These are phyloP conservation scores for Laetiporus sulphureus DNA, from an alignment of 1,284 basidiomycete genomes.

Conservation along the genomic window DNA sequence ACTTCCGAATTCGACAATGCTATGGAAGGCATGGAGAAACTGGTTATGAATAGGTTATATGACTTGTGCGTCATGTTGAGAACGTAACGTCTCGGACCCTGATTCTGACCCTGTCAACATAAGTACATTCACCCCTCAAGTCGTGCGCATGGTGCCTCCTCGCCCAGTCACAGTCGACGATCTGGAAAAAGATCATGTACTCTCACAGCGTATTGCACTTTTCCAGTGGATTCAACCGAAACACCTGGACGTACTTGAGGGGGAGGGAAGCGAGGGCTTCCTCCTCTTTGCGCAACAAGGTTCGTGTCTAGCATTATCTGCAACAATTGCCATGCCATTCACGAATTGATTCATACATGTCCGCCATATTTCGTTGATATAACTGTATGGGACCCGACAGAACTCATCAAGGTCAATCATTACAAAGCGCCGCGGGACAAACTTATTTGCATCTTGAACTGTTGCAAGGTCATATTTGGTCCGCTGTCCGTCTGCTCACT, in stretches of 20 bases:
- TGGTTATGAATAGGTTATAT: constrained; percentile 97
- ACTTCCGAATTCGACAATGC: constrained; percentile 93
- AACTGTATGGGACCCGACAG: constrained; percentile 31
- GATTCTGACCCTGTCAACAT: no score
- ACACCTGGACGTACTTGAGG: constrained; percentile 82
- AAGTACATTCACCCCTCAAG: constrained; percentile 87
- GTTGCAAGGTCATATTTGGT: constrained; percentile 99
- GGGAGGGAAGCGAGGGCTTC: constrained; percentile 73
- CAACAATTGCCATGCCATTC: no score
- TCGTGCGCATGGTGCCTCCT: constrained; percentile 54
- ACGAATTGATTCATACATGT: neutral
- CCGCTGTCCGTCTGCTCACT: constrained; percentile 22
- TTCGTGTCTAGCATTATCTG: no score
- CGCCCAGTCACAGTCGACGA: constrained; percentile 91
- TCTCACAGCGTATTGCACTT: constrained; percentile 85
- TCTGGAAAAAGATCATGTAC: constrained; percentile 87
- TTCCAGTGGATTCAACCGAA: constrained; percentile 88
- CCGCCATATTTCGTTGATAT: constrained; percentile 1
- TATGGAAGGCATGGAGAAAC: constrained; percentile 98
- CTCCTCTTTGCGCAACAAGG: constrained; percentile 93
- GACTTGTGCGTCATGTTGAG: constrained; percentile 60
- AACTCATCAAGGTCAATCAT: constrained; percentile 94
- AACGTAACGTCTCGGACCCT: no score
- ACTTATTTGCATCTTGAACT: constrained; percentile 95
- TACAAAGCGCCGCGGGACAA: constrained; percentile 99